Percentiles rank a stretch among this genome's conserved stretches.
Evolutionary conservation across 2,329 filamentous ascomycete species (phyloP).

Genomic region (Verticillium alfalfae): DNA sequence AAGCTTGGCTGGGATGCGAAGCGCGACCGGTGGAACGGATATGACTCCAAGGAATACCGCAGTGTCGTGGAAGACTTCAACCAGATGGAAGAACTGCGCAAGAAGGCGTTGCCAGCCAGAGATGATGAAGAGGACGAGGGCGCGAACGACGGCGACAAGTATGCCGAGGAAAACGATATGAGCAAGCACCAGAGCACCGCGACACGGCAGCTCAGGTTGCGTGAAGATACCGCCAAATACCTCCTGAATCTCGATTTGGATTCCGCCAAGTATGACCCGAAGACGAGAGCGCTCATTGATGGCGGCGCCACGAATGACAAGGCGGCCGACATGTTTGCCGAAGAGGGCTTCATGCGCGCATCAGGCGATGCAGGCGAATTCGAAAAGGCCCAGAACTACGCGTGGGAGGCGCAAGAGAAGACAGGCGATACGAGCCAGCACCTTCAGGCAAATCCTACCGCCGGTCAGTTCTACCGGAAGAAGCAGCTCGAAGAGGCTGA

Average conservation of each 20-base stretch:
- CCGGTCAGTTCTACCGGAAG: constrained; percentile 77
- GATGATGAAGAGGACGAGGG: constrained; percentile 42
- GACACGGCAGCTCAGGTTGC: constrained; percentile 82
- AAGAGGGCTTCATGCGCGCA: constrained; percentile 84
- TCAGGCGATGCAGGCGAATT: constrained; percentile 93
- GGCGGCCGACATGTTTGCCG: constrained; percentile 77
- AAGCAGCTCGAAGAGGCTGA: constrained; percentile 72
- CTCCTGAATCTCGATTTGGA: constrained; percentile 91
- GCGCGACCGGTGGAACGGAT: constrained; percentile 97
- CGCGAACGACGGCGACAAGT: constrained; percentile 61
- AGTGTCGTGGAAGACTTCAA: constrained; percentile 87
- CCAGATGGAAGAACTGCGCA: constrained; percentile 72
- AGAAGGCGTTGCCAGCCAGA: constrained; percentile 40
- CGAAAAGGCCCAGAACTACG: constrained; percentile 80
- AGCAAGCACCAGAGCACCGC: constrained; percentile 86
- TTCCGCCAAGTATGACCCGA: constrained; percentile 96
- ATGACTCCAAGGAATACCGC: constrained; percentile 80
- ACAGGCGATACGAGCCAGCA: constrained; percentile 75
- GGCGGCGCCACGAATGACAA: constrained; percentile 74
- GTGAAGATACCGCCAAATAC: constrained; percentile 97
- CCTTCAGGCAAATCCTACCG: constrained; percentile 93
- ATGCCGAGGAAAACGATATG: constrained; percentile 96
- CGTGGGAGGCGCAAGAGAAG: constrained; percentile 91
- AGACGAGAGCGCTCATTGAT: constrained; percentile 87
- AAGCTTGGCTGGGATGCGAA: constrained; percentile 95